Conservation (phyloP, 1,139 yeast genomes). For the Suhomyces chickasaworum region DNA sequence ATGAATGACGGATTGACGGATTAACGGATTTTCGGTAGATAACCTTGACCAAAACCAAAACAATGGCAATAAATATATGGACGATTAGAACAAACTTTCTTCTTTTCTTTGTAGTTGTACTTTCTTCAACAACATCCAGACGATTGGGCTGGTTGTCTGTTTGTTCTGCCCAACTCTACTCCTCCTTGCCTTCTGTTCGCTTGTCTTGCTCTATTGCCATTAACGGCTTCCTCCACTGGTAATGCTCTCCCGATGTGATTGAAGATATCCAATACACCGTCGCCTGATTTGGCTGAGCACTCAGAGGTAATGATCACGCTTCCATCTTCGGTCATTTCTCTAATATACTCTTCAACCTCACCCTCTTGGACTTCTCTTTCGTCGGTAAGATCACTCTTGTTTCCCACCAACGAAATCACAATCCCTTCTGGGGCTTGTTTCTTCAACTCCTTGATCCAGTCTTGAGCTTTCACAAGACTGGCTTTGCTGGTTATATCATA, state of each 20-base stretch:
- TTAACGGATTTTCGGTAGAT: neutral
- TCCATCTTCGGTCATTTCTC: constrained; percentile 31
- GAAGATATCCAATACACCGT: constrained; percentile 49
- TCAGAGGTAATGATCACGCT: constrained; percentile 36
- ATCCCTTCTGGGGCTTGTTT: constrained; percentile 86
- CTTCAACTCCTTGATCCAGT: constrained; percentile 94
- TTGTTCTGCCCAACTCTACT: constrained; percentile 42
- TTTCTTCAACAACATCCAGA: constrained; percentile 31
- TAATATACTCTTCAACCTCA: constrained; percentile 40
- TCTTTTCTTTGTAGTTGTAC: too few relatives aligned
- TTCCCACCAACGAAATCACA: constrained; percentile 49
- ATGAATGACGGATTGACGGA: too few relatives aligned
- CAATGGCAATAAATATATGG: neutral
- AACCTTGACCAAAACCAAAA: too few relatives aligned
- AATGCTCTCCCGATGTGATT: constrained; percentile 45
- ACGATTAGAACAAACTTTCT: neutral
- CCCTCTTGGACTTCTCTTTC: constrained; percentile 49
- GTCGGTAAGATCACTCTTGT: constrained; percentile 59
- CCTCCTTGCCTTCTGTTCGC: constrained; percentile 33
- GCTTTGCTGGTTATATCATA: constrained; percentile 44
- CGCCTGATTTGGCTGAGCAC: constrained; percentile 52
- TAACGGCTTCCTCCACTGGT: constrained; percentile 43
- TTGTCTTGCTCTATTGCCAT: constrained; percentile 30
- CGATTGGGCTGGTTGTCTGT: constrained; percentile 25
- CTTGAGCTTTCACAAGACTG: constrained; percentile 85